These are phyloP conservation scores for Pichia rugopelliculosa DNA, from an alignment of 805 yeast genomes.

Conservation along the genomic window DNA sequence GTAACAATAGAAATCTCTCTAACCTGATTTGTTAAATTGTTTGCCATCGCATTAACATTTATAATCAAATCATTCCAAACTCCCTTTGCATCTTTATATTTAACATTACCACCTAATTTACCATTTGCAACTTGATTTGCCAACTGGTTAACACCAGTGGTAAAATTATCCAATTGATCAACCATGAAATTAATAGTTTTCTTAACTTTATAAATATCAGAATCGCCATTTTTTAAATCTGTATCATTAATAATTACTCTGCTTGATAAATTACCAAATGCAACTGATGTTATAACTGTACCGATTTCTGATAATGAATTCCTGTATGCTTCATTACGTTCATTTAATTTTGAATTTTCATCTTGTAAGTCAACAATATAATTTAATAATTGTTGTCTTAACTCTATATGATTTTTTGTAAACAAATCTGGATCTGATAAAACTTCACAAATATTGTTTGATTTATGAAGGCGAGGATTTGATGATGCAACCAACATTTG, in stretches of 20 bases:
- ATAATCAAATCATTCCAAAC: conserved; percentile 82
- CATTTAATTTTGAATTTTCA: conserved; percentile 14
- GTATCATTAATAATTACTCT: conserved; percentile 67
- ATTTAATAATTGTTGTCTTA: conserved; percentile 16
- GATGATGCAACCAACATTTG: neutral
- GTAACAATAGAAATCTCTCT: conserved; percentile 88
- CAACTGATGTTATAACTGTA: conserved; percentile 79
- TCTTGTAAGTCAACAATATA: conserved; percentile 9
- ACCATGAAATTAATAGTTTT: conserved; percentile 81
- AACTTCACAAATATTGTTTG: neutral
- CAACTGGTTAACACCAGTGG: conserved; percentile 73
- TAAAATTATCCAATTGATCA: conserved; percentile 78
- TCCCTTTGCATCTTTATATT: conserved; percentile 77
- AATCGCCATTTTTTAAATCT: conserved; percentile 44
- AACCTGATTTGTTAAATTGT: conserved; percentile 78
- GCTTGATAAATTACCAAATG: conserved; percentile 80
- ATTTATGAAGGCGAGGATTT: neutral
- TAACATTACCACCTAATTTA: conserved; percentile 83
- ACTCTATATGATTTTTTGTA: conserved; percentile 14
- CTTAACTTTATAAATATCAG: conserved; percentile 73
- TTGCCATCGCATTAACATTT: conserved; percentile 83
- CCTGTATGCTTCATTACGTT: conserved; percentile 55
- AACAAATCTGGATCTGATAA: conserved; percentile 20
- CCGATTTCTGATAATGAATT: conserved; percentile 74
- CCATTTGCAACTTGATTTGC: conserved; percentile 91